These are phyloP conservation scores for Hawksworthiomyces lignivorus DNA, from an alignment of 2,329 filamentous ascomycete species.

Conservation along the genomic window DNA sequence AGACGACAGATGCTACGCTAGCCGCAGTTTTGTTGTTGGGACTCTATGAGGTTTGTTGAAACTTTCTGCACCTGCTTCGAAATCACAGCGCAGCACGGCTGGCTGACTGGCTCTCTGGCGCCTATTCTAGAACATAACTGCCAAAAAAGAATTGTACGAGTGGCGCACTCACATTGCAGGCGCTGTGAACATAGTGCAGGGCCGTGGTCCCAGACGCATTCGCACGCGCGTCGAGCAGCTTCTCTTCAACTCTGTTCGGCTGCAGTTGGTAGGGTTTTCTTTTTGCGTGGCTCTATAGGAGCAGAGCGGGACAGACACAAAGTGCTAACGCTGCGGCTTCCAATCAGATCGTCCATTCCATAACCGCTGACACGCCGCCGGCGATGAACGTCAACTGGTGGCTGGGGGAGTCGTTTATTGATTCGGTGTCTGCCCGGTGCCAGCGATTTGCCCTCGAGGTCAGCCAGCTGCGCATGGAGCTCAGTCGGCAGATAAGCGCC, in stretches of 20 bases:
- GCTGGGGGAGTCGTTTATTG: conserved; percentile 43
- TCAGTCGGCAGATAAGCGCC: conserved; percentile 39
- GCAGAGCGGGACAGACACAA: too few species aligned
- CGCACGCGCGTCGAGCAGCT: conserved; percentile 44
- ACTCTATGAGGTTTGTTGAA: conserved; percentile 42
- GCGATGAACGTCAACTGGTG: conserved; percentile 51
- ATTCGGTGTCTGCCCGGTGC: conserved; percentile 37
- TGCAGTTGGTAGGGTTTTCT: conserved; percentile 42
- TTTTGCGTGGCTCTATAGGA: neutral
- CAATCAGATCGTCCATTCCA: conserved; percentile 45
- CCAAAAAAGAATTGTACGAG: conserved; percentile 44
- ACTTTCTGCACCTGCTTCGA: too few species aligned
- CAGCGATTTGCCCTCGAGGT: conserved; percentile 46
- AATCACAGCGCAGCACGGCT: too few species aligned
- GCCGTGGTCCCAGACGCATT: conserved; percentile 49
- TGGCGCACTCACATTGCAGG: conserved; percentile 58
- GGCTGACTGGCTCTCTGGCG: neutral
- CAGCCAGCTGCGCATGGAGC: conserved; percentile 48
- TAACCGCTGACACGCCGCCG: conserved; percentile 45
- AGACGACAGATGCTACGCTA: conserved; percentile 49
- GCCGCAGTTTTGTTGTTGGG: conserved; percentile 52
- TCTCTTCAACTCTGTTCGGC: conserved; percentile 52
- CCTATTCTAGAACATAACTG: conserved; percentile 39
- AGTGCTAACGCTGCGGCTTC: too few species aligned
- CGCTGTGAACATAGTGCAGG: conserved; percentile 52